Evolutionary conservation across 2,329 filamentous ascomycete species (phyloP), one percentile per base, ranked within the genome.

Genomic region (Alternaria angustiovoidea): DNA sequence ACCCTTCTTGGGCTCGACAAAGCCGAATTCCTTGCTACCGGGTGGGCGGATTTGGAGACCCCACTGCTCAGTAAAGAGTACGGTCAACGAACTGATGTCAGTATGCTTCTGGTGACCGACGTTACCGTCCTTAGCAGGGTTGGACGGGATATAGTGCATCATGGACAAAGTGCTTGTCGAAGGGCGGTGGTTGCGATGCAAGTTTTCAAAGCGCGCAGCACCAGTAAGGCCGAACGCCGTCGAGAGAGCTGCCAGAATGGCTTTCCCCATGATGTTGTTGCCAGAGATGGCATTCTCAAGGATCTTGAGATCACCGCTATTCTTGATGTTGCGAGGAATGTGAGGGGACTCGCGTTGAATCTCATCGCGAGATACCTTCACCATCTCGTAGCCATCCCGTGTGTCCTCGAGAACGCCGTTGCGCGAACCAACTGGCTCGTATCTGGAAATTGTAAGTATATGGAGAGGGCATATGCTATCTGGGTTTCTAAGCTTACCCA

Each of bases 1-100:
- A 57, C 84, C 84, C 0, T 75, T 70, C 67, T 80, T 81, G 51
- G 86, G 85, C 58, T 77, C 81, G 9, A 88, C 83, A 49, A 75
- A 75, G n/a, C 73, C 72, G 49, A 75, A 68, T 56, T 75, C 73
- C 9, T 65, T 64, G 42, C 75, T 85, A 18, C 81, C 82, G 2
- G 85, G 85, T 0, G 84, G 82, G 3, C 82, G 82, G 62, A 87
- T 81, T 74, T 88, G 86, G 30, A 88, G 81, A 7, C 86, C 86
- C 83, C 83, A 85, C 75, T 86, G 81, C 74, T 85, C 81, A 68
- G 78, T 81, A 80, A 87, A 87, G 58, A 75, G 72, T 11, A 75
- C 61, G 2, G 72, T 75, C 28, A 75, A 57, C 14, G 71, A 74
- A 56, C 65, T 71, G 54, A 74, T 75, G 58, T 74, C 72, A n/a